Base-by-base conservation (phyloP, 129 eudicot genomes). In the Escallonia herrerae region DNA sequence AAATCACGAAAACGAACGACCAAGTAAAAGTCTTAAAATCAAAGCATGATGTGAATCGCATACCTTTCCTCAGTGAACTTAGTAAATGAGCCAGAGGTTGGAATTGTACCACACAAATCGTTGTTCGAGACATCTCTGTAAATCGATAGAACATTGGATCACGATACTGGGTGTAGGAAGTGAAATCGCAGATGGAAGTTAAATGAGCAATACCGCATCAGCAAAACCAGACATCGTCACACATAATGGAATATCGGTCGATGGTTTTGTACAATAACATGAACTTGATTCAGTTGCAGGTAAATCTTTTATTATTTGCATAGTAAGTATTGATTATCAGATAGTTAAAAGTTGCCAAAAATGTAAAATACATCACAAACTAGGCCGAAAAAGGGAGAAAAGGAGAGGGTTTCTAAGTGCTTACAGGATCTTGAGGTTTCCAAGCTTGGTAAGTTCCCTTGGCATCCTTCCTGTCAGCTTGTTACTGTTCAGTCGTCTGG, bases 21-120 rank as follows among this genome's bases (percentile, higher is more conserved):
- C 10, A 47, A 50, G n/a, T n/a, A n/a, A n/a, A n/a, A n/a, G 45
- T 7, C 5, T n/a, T n/a, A 60, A 8, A 44, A 44, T 11, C 3
- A 3, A 58, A 37, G 7, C 5, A 9, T 37, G 4, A 7, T 33
- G 7, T 56, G 9, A n/a, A 58, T 53, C 2, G 3, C 2, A 11
- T 42, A 79, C 84, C 89, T 79, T 73, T 83, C 82, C 66, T 75
- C 80, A 12, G 83, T 72, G 69, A 84, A 70, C 72, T 72, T 81
- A 15, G 84, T 75, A 73, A 84, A 84, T 14, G 84, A 72, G 65
- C 91, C 91, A 43, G 75, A 71, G n/a, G 84, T 72, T 43, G 91
- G 91, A 67, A 84, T 74, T 33, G 91, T 81, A 54, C 87, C 91
- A 56, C 91, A 76, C 68, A 85, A 63, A 65, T 85, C 80, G 57